Conservation (phyloP, 768 basidiomycete genomes). For the Mycena latifolia region DNA sequence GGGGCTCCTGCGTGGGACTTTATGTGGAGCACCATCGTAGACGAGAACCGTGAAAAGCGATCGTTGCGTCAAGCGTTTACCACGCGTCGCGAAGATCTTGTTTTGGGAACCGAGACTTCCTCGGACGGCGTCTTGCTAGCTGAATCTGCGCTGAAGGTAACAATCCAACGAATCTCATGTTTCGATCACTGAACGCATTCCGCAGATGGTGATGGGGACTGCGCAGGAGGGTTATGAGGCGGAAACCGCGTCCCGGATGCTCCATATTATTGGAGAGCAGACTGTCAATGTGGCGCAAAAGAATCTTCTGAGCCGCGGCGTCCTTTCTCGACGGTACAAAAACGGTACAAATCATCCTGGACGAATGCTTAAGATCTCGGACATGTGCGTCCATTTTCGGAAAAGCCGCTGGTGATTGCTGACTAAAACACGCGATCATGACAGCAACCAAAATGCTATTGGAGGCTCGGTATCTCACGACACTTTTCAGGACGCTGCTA, state of each 20-base stretch:
- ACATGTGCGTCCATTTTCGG: conserved; percentile 56
- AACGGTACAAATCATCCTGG: conserved; percentile 76
- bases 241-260: conserved; percentile 66
- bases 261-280: conserved; percentile 69
- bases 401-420: conserved; percentile 3
- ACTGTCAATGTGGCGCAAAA: conserved; percentile 67
- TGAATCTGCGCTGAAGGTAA: conserved; percentile 80
- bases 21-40: conserved; percentile 77
- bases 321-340: conserved; percentile 76
- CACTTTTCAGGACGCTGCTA: conserved; percentile 77
- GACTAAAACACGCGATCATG: conserved; percentile 1
- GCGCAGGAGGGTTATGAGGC: conserved; percentile 77
- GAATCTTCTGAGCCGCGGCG: conserved; percentile 71
- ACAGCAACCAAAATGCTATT: conserved; percentile 76
- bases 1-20: conserved; percentile 73
- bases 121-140: conserved; percentile 64
- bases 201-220: conserved; percentile 83
- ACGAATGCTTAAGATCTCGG: conserved; percentile 81
- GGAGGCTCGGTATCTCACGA: conserved; percentile 74
- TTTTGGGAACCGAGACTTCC: conserved; percentile 41
- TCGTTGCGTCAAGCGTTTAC: conserved; percentile 70
- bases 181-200: conserved; percentile 12
- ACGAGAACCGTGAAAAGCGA: conserved; percentile 82
- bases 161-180: neutral
- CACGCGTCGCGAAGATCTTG: conserved; percentile 54